Conservation (phyloP, 345 rosid genomes). For the Turnera subulata region DNA sequence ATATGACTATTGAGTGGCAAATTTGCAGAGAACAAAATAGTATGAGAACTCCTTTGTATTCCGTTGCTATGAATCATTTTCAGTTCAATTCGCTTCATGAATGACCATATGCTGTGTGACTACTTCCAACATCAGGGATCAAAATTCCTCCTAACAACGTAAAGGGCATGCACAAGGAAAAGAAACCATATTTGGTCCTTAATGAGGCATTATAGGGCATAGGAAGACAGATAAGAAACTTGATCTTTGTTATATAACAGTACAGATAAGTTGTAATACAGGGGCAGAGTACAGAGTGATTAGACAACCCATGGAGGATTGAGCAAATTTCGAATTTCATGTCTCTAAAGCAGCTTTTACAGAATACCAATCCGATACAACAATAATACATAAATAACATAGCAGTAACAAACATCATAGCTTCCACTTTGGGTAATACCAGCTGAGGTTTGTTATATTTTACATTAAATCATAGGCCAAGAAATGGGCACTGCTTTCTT, state of each 20-base stretch:
- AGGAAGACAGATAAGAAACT: background rate
- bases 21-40: too few species aligned
- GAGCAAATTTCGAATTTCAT: constrained; percentile 4
- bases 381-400: constrained; percentile 4
- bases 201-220: too few species aligned
- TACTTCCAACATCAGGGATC: too few species aligned
- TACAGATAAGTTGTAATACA: constrained; percentile 8
- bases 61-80: too few species aligned
- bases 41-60: too few species aligned
- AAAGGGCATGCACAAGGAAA: too few species aligned
- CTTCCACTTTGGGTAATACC: constrained; percentile 21
- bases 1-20: too few species aligned
- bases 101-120: too few species aligned
- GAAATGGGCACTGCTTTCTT: constrained; percentile 28
- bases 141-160: too few species aligned
- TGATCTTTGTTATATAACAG: background rate
- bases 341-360: constrained; percentile 35
- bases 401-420: constrained; percentile 15
- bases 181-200: too few species aligned
- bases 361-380: constrained; percentile 16
- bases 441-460: constrained; percentile 18
- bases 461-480: constrained; percentile 24
- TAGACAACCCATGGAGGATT: constrained; percentile 6
- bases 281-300: background rate
- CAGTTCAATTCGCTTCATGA: too few species aligned